These are phyloP conservation scores for Leccinum obscurum DNA, from an alignment of 768 basidiomycete genomes.

Conservation along the genomic window DNA sequence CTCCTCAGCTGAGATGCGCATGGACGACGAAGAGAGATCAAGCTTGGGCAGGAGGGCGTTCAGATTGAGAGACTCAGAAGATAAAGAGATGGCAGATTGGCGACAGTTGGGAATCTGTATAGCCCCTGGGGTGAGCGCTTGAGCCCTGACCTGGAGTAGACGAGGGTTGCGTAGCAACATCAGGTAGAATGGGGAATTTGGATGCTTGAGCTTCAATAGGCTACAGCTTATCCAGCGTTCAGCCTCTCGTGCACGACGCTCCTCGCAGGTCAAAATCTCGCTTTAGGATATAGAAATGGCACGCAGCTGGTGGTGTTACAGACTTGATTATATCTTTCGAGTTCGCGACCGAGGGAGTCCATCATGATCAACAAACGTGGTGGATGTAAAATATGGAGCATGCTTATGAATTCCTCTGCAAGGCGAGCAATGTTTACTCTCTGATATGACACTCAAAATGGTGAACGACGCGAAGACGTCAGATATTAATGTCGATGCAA, in stretches of 20 bases:
- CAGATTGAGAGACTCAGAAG: constrained; percentile 61
- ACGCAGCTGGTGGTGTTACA: constrained; percentile 70
- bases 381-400: constrained; percentile 46
- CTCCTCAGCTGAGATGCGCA: constrained; percentile 68
- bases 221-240: constrained; percentile 34
- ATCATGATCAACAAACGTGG: constrained; percentile 53
- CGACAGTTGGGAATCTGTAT: constrained; percentile 47
- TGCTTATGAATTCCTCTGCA: constrained; percentile 58
- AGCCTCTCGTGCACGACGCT: constrained; percentile 50
- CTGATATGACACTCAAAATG: too few species aligned
- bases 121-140: constrained; percentile 34
- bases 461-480: too few species aligned
- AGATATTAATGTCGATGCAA: too few species aligned
- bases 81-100: constrained; percentile 76
- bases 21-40: constrained; percentile 71
- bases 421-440: neutral
- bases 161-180: constrained; percentile 23
- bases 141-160: constrained; percentile 30
- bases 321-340: constrained; percentile 78
- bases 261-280: constrained; percentile 64
- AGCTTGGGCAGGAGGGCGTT: constrained; percentile 71
- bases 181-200: constrained; percentile 25
- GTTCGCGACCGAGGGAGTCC: constrained; percentile 64
- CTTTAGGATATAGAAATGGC: constrained; percentile 66
- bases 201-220: constrained; percentile 35